phyloP scores from a whole-genome alignment of 2,329 filamentous ascomycete genomes.

The Penicillium frequentans region DNA sequence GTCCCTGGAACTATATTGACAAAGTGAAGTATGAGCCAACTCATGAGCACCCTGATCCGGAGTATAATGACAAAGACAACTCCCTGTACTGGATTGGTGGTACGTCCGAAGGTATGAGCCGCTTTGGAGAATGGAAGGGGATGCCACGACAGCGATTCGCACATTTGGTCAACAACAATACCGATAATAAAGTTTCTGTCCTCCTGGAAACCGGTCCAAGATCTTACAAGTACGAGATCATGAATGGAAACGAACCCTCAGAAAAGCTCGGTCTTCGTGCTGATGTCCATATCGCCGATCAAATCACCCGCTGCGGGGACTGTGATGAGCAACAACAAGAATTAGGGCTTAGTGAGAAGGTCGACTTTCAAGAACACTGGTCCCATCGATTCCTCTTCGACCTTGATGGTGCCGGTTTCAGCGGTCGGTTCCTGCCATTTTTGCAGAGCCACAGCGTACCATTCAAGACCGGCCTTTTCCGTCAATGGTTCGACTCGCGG shows the following conservation, averaged over 20 bases:
- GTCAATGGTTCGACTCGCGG: conserved; percentile 76
- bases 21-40: conserved; percentile 56
- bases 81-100: conserved; percentile 74
- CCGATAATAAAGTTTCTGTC: conserved; percentile 51
- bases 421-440: conserved; percentile 64
- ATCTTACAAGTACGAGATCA: conserved; percentile 57
- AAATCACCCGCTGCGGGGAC: conserved; percentile 58
- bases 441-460: conserved; percentile 67
- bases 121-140: conserved; percentile 60
- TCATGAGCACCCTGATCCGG: conserved; percentile 51
- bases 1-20: conserved; percentile 61
- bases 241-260: conserved; percentile 39
- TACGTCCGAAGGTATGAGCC: conserved; percentile 57
- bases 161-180: conserved; percentile 65
- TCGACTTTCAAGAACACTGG: conserved; percentile 60
- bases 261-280: conserved; percentile 55
- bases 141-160: conserved; percentile 71
- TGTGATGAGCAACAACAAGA: conserved; percentile 56
- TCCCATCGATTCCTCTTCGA: conserved; percentile 70
- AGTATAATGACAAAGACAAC: conserved; percentile 63
- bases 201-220: conserved; percentile 52
- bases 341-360: conserved; percentile 43
- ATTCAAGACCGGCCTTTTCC: conserved; percentile 69
- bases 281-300: conserved; percentile 61
- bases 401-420: conserved; percentile 67